Evolutionary conservation across 805 yeast genomes (phyloP).

Genomic region (Lipomyces spencermartinsiae): DNA sequence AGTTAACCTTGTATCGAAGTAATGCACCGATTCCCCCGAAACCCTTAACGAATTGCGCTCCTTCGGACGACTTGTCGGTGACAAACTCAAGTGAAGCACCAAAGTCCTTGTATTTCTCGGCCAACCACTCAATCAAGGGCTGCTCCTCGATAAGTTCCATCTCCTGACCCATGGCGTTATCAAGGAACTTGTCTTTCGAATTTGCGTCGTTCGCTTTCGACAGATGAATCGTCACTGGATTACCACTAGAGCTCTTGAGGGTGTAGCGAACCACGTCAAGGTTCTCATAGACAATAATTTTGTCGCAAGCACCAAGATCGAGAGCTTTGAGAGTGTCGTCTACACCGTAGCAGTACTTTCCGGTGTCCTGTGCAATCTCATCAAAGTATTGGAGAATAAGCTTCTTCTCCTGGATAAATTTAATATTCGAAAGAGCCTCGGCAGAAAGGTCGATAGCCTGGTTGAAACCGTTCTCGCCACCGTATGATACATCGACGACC

Average conservation of each 20-base stretch:
- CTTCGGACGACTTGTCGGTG: slow-evolving; percentile 95
- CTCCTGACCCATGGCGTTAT: too few relatives aligned
- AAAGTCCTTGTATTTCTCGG: slow-evolving; percentile 90
- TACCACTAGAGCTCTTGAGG: slow-evolving; percentile 81
- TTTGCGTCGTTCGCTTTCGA: slow-evolving; percentile 57
- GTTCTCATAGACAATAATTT: slow-evolving; percentile 89
- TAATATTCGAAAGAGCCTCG: slow-evolving; percentile 94
- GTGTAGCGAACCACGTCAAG: slow-evolving; percentile 84
- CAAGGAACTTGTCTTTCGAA: slow-evolving; percentile 65
- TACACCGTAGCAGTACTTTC: slow-evolving; percentile 96
- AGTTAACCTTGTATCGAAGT: slow-evolving; percentile 94
- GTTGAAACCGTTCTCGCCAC: slow-evolving; percentile 99
- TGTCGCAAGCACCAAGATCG: slow-evolving; percentile 96
- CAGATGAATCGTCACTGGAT: slow-evolving; percentile 73
- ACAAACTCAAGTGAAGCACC: slow-evolving; percentile 98
- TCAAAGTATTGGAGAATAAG: slow-evolving; percentile 90
- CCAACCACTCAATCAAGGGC: slow-evolving; percentile 94
- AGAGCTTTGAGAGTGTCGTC: slow-evolving; percentile 95
- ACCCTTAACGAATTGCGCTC: slow-evolving; percentile 96
- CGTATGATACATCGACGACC: slow-evolving; percentile 95
- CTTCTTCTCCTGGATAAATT: slow-evolving; percentile 98
- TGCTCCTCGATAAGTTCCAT: slow-evolving; percentile 88
- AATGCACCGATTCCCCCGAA: slow-evolving; percentile 99
- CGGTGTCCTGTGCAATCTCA: slow-evolving; percentile 96
- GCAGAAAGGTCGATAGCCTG: slow-evolving; percentile 98